Base-by-base conservation (phyloP, 345 rosid genomes). In the Toxicodendron radicans region DNA sequence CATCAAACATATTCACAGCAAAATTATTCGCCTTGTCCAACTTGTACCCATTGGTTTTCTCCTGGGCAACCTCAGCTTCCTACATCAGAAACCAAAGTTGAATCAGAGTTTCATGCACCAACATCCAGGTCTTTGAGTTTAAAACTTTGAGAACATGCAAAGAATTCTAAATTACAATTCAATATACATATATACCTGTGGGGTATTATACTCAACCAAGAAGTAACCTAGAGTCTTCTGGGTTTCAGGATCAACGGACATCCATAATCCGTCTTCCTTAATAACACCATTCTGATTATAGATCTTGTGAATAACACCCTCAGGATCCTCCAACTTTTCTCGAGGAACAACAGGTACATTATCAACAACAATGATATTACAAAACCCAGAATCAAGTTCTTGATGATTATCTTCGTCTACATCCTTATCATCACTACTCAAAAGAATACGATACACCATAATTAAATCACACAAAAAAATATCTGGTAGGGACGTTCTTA, bases 61-160 rank as follows among this genome's bases (percentile, higher is more conserved):
- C 99, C 83, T 82, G 86, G 0, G 99, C 97, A 18, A 87, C 87
- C 85, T 95, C 97, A 58, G 99, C 99, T 83, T 95, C 99, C 99
- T 94, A 83, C 58, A 74, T 68, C 46, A 51, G 33, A 13, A 33
- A 62, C 8, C 73, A 77, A 64, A 54, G 12, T 24, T 51, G 17
- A 17, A 70, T 38, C 27, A 49, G 13, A 32, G 35, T 45, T 43
- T 58, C 51, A 52, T 4, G n/a, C 16, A 58, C 62, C 53, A 73
- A 23, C 21, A 46, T 65, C 54, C n/a, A 23, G 52, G 30, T 64
- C 4, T 1, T 32, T 32, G 35, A n/a, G n/a, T n/a, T 32, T 27
- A 66, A 45, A 32, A 32, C 35, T 4, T 32, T 32, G 35, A 4
- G 35, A 35, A 3, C 38, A 35, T 35, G 7, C 38, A 35, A 35